Base-by-base conservation (phyloP, 352 stramenopile genomes). In the Phytophthora macrochlamydospora region DNA sequence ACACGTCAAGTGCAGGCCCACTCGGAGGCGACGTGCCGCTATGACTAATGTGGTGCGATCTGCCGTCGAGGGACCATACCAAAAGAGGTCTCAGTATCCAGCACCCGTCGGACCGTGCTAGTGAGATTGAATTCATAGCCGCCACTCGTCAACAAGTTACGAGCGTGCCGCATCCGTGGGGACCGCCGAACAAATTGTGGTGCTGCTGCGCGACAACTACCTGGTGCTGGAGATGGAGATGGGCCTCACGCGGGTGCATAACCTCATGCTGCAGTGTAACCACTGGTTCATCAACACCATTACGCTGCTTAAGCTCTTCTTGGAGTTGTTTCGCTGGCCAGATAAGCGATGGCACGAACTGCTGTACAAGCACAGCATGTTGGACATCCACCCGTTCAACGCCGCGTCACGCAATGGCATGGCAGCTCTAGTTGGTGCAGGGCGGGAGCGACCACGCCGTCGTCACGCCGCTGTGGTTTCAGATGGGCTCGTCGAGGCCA, bases 221-320 rank as follows among this genome's bases (percentile, higher is more conserved):
- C 75, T 94, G 29, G 83, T 97, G 52, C 85, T 98, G 65, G 83
- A 97, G 65, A 83, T 87, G 18, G 93, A 98, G 51, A 81, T 98
- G 33, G 90, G 97, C 40, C 94, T 94, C 66, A 95, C 91, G n/a
- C 94, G 98, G 55, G 95, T 98, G 50, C 94, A 98, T 53, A 91
- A 92, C 48, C 85, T 99, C 24, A 98, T 98, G 79, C 85, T 99
- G 28, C 96, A 99, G 87, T 85, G 97, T 53, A 99, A 98, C 81
- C 97, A 97, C 62, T 91, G 91, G 28, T 71, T 97, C 5, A 79
- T 98, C 48, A 89, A 98, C 50, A 86, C 95, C 5, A 87, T 99
- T 60, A 88, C 82, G 48, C 67, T 99, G 50, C 81, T 99, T 51
- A 96, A 98, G 75, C 79, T 98, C 28, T 99, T 98, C 76, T 99